Evolutionary conservation across 2,329 filamentous ascomycete species (phyloP), one percentile per base, ranked within the genome.

Genomic region (Calonectria hongkongensis): DNA sequence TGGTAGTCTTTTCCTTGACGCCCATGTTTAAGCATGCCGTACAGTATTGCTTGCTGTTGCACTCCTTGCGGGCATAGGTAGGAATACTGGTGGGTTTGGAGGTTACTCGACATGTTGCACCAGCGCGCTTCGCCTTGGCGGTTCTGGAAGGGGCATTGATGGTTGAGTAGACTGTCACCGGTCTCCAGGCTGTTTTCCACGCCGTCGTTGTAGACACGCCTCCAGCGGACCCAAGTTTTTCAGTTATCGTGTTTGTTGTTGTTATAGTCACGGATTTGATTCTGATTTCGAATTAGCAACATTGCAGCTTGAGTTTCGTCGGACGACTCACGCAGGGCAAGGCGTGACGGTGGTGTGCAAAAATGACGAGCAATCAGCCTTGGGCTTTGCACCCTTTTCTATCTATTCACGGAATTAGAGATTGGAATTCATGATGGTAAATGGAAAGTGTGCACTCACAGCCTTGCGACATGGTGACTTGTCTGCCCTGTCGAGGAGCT

Each of bases 391-490:
- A 13, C 50, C 50, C 6, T 12, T 13, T 54, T 54, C 50, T 36
- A 54, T 28, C 50, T 54, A 54, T 54, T 36, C 18, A 1, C 16
- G 25, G 3, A 5, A 33, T 54, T 54, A 54, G 50, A 3, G 5
- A 16, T 54, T 18, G 1, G 8, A 33, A 54, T 9, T 4, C 25
- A 30, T 18, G 6, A 30, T 30, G 10, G 18, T 16, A 1, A 1
- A 18, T 16, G 2, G 5, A 16, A 8, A 8, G 12, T 54, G n/a
- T 10, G 7, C 2, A 21, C 50, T 33, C 27, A 54, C 50, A 33
- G 50, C 50, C 18, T 54, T 54, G 50, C 50, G 50, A 21, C 50
- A 54, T 54, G 50, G 28, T 33, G 50, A 54, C 15, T 54, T 54
- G 50, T 8, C 27, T 16, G 16, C 28, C 21, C 50, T 54, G 16